Evolutionary conservation across 345 rosid genomes (phyloP), one percentile per base, ranked within the genome.

Genomic region (Cardiospermum halicacabum): DNA sequence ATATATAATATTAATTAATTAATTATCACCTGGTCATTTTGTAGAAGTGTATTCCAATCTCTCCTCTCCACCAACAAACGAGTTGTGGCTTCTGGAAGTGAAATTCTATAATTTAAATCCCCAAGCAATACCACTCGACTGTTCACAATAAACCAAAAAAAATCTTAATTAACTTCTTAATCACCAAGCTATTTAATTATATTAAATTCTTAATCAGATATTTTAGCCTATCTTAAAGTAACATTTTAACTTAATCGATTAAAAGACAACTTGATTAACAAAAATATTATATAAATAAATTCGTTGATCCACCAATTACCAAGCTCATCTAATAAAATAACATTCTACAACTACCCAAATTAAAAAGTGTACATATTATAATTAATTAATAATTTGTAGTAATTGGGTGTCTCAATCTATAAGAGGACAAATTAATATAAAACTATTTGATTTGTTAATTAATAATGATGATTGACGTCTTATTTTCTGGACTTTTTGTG

Each of bases 71-170:
- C 95, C 65, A 90, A 67, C 56, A 54, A 66, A 48, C 90, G 65
- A 54, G 82, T 83, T 22, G 79, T 75, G 37, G 80, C 74, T 69
- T 90, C 94, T 1, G 87, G 84, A 25, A 90, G 69, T 15, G 91
- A 84, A 58, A 87, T 78, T 80, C 97, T 81, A 67, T 87, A 90
- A 65, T 90, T 90, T 77, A 87, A 80, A 69, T 90, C 97, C 70
- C 97, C 97, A 43, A 90, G 79, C 58, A 84, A 72, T 64, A 90
- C 54, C 19, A 90, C 81, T 54, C 79, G 85, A 22, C 97, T 90
- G 84, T 69, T 53, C 7, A 24, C 28, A 36, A 4, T n/a, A 19
- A 22, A 24, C n/a, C 30, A 64, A 57, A 47, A 47, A 24, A 36
- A 59, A 34, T 13, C 16, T 49, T 24, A 53, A 56, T 69, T 67